Conservation (phyloP, 2,329 filamentous ascomycete species). For the Lizonia empirigonia region DNA sequence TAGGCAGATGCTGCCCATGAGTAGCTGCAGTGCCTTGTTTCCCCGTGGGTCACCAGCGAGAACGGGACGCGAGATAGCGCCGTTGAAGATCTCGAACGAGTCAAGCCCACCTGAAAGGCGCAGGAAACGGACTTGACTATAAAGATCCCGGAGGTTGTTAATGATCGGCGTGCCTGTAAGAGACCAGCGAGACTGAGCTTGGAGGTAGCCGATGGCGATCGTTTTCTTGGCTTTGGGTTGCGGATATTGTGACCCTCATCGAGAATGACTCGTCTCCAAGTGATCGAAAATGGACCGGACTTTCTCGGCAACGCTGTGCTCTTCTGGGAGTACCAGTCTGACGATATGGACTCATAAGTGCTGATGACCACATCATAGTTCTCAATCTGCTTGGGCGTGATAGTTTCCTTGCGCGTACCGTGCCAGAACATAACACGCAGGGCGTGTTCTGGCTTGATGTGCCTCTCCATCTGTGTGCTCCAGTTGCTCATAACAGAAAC, state of each 20-base stretch:
- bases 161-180: conserved; percentile 69
- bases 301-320: conserved; percentile 40
- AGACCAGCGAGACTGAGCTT: conserved; percentile 77
- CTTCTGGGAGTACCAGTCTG: conserved; percentile 63
- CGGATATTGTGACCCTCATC: conserved; percentile 69
- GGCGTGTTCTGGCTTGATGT: conserved; percentile 67
- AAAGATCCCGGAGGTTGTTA: conserved; percentile 81
- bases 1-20: conserved; percentile 82
- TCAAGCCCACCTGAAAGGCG: conserved; percentile 77
- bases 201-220: conserved; percentile 68
- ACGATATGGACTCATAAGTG: conserved; percentile 77
- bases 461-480: conserved; percentile 76
- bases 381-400: conserved; percentile 61
- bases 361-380: conserved; percentile 80
- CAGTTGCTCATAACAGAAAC: conserved; percentile 91
- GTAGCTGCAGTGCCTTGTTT: conserved; percentile 69
- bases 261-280: conserved; percentile 71
- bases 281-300: conserved; percentile 61
- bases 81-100: conserved; percentile 74
- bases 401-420: conserved; percentile 60
- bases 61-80: conserved; percentile 71
- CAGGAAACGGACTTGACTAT: conserved; percentile 79
- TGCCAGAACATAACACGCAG: conserved; percentile 78
- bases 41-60: conserved; percentile 62
- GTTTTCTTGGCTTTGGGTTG: conserved; percentile 75